These are phyloP conservation scores for Beauveria varroae DNA, from an alignment of 2,329 filamentous ascomycete genomes.

Conservation along the genomic window DNA sequence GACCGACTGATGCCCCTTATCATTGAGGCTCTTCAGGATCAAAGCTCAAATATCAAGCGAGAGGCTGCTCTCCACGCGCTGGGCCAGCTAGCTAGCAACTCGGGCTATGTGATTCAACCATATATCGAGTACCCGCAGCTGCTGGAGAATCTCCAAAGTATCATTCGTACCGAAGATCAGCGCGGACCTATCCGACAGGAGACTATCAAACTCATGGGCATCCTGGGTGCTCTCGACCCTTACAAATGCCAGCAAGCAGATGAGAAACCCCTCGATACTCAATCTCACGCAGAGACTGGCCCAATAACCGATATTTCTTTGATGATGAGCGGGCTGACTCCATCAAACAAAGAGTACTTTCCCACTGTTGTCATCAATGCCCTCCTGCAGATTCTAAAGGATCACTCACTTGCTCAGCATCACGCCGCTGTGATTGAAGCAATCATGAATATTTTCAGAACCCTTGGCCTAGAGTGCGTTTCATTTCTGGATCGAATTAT, in stretches of 20 bases:
- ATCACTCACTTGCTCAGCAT: conserved; percentile 80
- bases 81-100: conserved; percentile 89
- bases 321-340: conserved; percentile 95
- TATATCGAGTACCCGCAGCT: conserved; percentile 94
- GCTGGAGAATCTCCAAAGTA: conserved; percentile 84
- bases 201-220: conserved; percentile 94
- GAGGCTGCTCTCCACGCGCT: conserved; percentile 87
- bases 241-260: conserved; percentile 95
- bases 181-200: conserved; percentile 80
- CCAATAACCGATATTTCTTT: conserved; percentile 86
- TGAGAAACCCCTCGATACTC: conserved; percentile 77
- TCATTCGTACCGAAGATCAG: conserved; percentile 83
- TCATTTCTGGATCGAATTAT: conserved; percentile 91
- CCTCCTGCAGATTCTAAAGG: conserved; percentile 83
- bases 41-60: conserved; percentile 82
- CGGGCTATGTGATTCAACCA: conserved; percentile 93
- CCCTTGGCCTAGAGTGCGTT: conserved; percentile 90
- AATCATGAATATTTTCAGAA: conserved; percentile 98
- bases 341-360: conserved; percentile 97
- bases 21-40: conserved; percentile 86
- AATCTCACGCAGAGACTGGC: conserved; percentile 54
- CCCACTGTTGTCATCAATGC: conserved; percentile 97
- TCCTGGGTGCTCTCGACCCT: conserved; percentile 87
- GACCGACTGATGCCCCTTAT: conserved; percentile 91
- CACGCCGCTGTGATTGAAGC: conserved; percentile 94